Base-by-base conservation (phyloP, 352 stramenopile genomes). In the Globisporangium okanoganense region DNA sequence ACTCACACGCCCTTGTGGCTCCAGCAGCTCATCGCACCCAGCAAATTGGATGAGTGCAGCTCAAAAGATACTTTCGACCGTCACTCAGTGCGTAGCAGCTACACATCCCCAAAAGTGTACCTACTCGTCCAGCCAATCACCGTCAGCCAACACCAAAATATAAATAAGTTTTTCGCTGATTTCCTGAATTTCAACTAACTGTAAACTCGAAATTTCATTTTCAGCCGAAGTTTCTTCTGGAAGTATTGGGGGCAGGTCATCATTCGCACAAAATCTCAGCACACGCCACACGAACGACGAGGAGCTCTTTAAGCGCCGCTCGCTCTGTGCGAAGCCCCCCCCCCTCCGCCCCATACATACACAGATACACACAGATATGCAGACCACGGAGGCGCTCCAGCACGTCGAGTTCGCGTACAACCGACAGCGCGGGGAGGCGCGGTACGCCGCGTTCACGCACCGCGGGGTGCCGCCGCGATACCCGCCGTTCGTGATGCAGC, bases 361-460 rank as follows among this genome's bases (percentile, higher is more conserved):
- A 43, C 36, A 38, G 8, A n/a, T 14, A 22, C n/a, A 6, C 14
- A 22, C 16, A n/a, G 14, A 22, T 2, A 43, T 43, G 31, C 20
- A 38, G 9, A 27, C n/a, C 36, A 73, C 74, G 41, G 77, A 82
- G 61, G 58, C 65, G 61, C 69, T 90, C 40, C 65, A 90, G 61
- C 73, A 87, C 49, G 80, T 84, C 27, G 80, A 89, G 59, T 87
- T 92, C 54, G 70, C 73, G 25, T 92, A 87, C 72, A 87, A 87
- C 58, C 78, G 79, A 33, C 78, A 90, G 71, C 80, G 72, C 29
- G 83, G 83, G 24, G 66, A 74, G 57, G 69, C 83, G 43, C 66
- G 69, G 31, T 92, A 90, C 68, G 61, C 64, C 20, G 57, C 74
- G 35, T 85, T 79, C 48, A 66, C 71, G 33, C 83, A 92, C 66